A percentile compares a stretch with the other conserved stretches of the same genome.
These are phyloP conservation scores for Rhododendron griersonianum DNA, from an alignment of 148 eudicot species.

Conservation along the genomic window DNA sequence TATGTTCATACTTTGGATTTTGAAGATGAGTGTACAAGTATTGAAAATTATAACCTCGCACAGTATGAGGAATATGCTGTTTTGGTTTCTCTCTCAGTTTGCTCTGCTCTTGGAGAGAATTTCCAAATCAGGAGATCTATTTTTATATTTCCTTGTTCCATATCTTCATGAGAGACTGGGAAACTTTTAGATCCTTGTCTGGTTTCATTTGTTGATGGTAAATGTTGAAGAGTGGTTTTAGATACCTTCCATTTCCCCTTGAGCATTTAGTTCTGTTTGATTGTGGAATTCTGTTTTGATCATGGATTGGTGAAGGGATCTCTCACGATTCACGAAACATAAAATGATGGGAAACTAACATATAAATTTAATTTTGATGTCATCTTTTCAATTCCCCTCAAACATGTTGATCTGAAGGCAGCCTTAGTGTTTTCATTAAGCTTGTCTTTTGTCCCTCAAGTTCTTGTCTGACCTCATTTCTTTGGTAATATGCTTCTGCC, in stretches of 20 bases:
- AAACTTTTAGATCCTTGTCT: neutral
- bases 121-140: neutral
- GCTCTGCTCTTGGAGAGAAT: neutral
- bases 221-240: neutral
- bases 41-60: neutral
- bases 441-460: neutral
- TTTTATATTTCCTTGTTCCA: neutral
- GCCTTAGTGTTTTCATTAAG: neutral
- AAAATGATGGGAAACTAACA: neutral
- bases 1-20: neutral
- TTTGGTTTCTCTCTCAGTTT: neutral
- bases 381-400: neutral
- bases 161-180: neutral
- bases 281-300: neutral
- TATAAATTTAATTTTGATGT: neutral
- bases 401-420: neutral
- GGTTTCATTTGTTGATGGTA: neutral
- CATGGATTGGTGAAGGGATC: neutral
- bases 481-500: neutral
- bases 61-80: neutral
- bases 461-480: neutral
- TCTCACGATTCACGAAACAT: neutral
- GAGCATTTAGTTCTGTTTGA: neutral
- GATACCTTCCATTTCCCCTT: neutral
- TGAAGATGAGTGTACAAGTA: neutral